Evolutionary conservation across 306 rosid genomes (phyloP).

Genomic region (Casuarina glauca): DNA sequence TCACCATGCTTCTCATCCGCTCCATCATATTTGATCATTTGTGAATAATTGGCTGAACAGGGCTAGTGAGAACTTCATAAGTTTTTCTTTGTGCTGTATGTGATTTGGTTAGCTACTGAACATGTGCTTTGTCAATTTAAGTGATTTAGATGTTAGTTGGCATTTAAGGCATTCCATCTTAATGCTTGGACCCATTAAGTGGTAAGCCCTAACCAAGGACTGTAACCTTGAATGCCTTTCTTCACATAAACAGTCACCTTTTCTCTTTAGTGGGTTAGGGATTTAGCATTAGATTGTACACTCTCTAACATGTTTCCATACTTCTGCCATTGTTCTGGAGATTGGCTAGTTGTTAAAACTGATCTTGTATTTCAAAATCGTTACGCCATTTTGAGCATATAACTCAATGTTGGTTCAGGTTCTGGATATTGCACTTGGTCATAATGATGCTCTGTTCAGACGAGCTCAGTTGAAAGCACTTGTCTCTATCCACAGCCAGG

Average conservation of each 20-base stretch:
- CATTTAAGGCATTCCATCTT: background rate
- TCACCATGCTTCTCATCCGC: background rate
- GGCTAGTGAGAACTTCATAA: background rate
- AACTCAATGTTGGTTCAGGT: constrained; percentile 50
- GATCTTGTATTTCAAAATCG: background rate
- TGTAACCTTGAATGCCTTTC: background rate
- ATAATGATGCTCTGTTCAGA: constrained; percentile 50
- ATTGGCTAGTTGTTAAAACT: background rate
- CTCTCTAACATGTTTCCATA: background rate
- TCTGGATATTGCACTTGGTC: constrained; percentile 79
- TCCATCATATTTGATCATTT: background rate
- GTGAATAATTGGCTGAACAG: background rate
- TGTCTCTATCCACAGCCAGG: constrained; percentile 51
- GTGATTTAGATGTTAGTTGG: background rate
- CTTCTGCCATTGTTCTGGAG: background rate
- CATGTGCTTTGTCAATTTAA: background rate
- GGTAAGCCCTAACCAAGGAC: background rate
- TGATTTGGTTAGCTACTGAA: background rate
- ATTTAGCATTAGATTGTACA: background rate
- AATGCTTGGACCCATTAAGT: background rate
- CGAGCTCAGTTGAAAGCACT: constrained; percentile 57
- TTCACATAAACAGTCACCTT: background rate
- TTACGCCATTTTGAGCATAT: constrained; percentile 5
- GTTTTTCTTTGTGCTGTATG: background rate
- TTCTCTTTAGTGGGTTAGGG: background rate